A percentile compares a stretch with the other conserved stretches of the same genome.
Evolutionary conservation across 306 rosid species (phyloP).

Genomic region (Dalbergia cultrata): DNA sequence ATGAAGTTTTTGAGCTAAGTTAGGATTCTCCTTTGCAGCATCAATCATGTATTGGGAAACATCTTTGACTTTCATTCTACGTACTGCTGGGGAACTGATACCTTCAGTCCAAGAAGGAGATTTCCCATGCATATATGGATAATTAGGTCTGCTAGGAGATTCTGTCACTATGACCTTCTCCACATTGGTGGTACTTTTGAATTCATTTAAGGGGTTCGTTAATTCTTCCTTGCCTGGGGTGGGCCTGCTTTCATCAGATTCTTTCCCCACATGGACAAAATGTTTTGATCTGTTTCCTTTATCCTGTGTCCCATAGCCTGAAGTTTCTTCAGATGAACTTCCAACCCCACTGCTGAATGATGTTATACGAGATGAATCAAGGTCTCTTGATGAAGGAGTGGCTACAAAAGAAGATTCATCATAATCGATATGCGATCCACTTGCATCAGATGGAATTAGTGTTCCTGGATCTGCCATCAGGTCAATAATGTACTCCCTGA

Average conservation of each 20-base stretch:
- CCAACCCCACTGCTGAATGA: slow-evolving; percentile 87
- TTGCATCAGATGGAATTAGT: slow-evolving; percentile 92
- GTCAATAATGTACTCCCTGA: slow-evolving; percentile 98
- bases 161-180: slow-evolving; percentile 64
- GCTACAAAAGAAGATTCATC: slow-evolving; percentile 71
- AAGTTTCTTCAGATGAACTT: slow-evolving; percentile 80
- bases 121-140: slow-evolving; percentile 74
- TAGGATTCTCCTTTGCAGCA: slow-evolving; percentile 96
- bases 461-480: slow-evolving; percentile 99
- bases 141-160: slow-evolving; percentile 62
- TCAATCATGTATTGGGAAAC: slow-evolving; percentile 97
- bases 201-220: slow-evolving; percentile 47
- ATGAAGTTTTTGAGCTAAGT: slow-evolving; percentile 94
- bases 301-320: slow-evolving; percentile 61
- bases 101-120: slow-evolving; percentile 99
- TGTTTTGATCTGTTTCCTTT: slow-evolving; percentile 62
- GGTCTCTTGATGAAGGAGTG: slow-evolving; percentile 83
- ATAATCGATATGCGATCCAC: slow-evolving; percentile 73
- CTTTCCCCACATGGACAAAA: slow-evolving; percentile 58
- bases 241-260: slow-evolving; percentile 56
- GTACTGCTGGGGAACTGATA: slow-evolving; percentile 90
- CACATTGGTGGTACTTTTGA: slow-evolving; percentile 45
- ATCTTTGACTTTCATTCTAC: slow-evolving; percentile 90
- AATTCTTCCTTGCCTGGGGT: slow-evolving; percentile 57
- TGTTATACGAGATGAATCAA: slow-evolving; percentile 76